Base-by-base conservation (phyloP, 331 rosid genomes). In the Malus hybrid region DNA sequence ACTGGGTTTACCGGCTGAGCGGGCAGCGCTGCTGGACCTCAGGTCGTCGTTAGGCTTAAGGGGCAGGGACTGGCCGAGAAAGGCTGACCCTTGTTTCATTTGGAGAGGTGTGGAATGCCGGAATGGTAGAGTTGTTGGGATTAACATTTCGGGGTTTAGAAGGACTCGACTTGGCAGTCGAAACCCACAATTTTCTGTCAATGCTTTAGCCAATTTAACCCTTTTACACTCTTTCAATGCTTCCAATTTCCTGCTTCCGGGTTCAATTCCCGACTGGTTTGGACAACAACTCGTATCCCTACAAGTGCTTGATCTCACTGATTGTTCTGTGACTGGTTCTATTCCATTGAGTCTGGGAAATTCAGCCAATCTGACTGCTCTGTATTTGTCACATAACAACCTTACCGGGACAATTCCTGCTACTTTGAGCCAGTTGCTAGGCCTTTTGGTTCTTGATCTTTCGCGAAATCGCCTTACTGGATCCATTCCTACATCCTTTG, bases 41-140 rank as follows among this genome's bases (percentile, higher is more conserved):
- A 84, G 99, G 70, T 84, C 88, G 73, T 92, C 99, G 6, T 71
- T 94, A 74, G 97, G 99, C 27, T 73, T 94, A 78, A 89, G 96
- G 76, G 76, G 86, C 89, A 88, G 59, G 82, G 97, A 92, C 48
- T 94, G 97, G 99, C 99, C 99, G 36, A 82, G 62, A 69, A 94
- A 92, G 74, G 75, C 76, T 12, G 93, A 94, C 87, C 97, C 97
- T 70, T 94, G 99, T 77, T 55, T 68, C 42, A 42, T 65, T 50
- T 94, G 99, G 99, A 59, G 31, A 33, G 99, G 97, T 2, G 77
- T 92, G 7, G 69, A 57, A 1, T 94, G 99, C 78, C 82, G 71
- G 36, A 85, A 92, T 81, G 97, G 97, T 66, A 78, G 87, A 52
- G 97, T 94, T 76, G 81, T 88, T 70, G 93, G 85, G 89, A 83